phyloP scores from a whole-genome alignment of 345 rosid species.

The Sonneratia alba region DNA sequence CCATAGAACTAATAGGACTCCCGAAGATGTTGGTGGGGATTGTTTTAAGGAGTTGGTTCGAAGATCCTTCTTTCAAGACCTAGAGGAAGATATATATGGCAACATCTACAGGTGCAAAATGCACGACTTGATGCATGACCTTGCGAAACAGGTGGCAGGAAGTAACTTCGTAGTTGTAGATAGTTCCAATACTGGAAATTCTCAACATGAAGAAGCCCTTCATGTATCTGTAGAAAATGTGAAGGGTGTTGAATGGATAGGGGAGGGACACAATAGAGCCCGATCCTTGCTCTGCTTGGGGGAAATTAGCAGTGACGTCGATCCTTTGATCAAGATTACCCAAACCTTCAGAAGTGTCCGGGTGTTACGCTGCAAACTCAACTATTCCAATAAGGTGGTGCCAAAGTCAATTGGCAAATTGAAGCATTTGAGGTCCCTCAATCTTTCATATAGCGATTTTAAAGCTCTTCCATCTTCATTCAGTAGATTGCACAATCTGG shows the following conservation, averaged over 20 bases:
- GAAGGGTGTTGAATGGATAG: neutral
- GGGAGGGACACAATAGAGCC: no score
- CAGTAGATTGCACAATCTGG: neutral
- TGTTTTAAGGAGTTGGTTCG: neutral
- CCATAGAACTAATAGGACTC: neutral
- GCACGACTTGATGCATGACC: slow-evolving; percentile 22
- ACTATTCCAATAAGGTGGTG: neutral
- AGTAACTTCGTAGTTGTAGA: neutral
- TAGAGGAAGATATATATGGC: fast-evolving
- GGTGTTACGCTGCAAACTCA: neutral
- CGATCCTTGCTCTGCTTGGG: no score
- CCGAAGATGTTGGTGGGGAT: neutral
- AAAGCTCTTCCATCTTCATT: slow-evolving; percentile 2
- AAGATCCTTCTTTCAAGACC: slow-evolving; percentile 18
- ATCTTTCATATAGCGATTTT: neutral
- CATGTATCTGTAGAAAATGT: neutral
- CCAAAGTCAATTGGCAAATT: slow-evolving; percentile 1
- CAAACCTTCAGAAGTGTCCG: neutral
- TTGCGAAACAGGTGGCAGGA: neutral
- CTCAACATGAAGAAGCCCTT: neutral
- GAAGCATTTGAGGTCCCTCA: neutral
- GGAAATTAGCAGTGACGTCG: no score
- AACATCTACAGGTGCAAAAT: neutral
- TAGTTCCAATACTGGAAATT: neutral
- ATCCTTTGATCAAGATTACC: neutral